Conservation (phyloP, 2,329 filamentous ascomycete genomes). For the Chaetomiaceae sp. region DNA sequence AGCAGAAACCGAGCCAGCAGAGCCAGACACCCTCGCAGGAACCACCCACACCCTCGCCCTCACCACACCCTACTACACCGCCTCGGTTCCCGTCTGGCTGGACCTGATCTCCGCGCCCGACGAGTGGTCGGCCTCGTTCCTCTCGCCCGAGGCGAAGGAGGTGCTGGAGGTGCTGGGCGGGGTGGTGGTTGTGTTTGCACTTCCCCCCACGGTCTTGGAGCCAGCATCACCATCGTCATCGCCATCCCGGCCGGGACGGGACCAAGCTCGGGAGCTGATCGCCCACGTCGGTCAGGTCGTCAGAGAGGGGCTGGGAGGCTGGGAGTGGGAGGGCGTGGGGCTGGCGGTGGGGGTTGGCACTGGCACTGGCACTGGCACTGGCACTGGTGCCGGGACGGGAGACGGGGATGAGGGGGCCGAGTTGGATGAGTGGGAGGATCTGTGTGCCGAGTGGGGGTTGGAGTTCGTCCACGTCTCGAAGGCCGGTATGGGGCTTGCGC, state of each 20-base stretch:
- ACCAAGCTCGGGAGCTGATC: conserved; percentile 47
- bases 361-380: too few species aligned
- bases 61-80: conserved; percentile 57
- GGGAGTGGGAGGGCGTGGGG: conserved; percentile 61
- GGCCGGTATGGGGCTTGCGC: conserved; percentile 20
- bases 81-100: conserved; percentile 62
- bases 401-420: conserved; percentile 24
- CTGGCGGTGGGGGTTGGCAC: conserved; percentile 55
- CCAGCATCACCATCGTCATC: too few species aligned
- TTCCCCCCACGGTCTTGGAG: too few species aligned
- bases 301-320: conserved; percentile 54
- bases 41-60: conserved; percentile 54
- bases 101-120: conserved; percentile 50
- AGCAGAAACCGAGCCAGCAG: conserved; percentile 29
- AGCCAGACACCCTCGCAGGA: conserved; percentile 49
- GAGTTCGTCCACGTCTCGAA: conserved; percentile 55
- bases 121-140: conserved; percentile 57
- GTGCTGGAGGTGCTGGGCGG: conserved; percentile 59
- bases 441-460: conserved; percentile 52
- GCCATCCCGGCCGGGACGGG: too few species aligned
- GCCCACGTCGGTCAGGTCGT: conserved; percentile 52
- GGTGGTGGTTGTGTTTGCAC: conserved; percentile 50
- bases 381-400: too few species aligned
- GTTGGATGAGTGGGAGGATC: conserved; percentile 58
- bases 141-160: conserved; percentile 57